A percentile compares a stretch with the other conserved stretches of the same genome.
Conservation (phyloP, 2,329 filamentous ascomycete species). For the Ciborinia camelliae region DNA sequence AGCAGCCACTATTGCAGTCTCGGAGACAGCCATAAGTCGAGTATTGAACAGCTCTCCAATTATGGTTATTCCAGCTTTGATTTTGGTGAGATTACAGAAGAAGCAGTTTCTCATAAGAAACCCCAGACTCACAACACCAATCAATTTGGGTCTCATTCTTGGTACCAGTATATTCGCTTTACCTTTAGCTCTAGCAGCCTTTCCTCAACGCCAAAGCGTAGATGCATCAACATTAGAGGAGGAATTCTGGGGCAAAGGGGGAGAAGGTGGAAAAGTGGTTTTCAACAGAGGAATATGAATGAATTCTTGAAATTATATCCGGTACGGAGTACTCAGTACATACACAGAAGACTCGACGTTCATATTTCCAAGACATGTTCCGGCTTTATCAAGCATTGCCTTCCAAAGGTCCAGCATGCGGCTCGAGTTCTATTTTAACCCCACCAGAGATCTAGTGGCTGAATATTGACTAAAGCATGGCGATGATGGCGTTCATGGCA, state of each 20-base stretch:
- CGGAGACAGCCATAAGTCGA: slow-evolving; percentile 85
- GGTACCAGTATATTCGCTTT: slow-evolving; percentile 83
- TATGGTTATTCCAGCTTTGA: slow-evolving; percentile 90
- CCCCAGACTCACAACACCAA: slow-evolving; percentile 71
- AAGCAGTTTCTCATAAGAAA: slow-evolving; percentile 75
- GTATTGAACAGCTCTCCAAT: slow-evolving; percentile 94
- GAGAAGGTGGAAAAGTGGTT: slow-evolving; percentile 78
- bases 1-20: slow-evolving; percentile 84
- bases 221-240: slow-evolving; percentile 72
- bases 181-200: slow-evolving; percentile 84
- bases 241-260: slow-evolving; percentile 80
- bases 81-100: slow-evolving; percentile 80
- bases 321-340: no score
- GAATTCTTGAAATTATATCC: neutral
- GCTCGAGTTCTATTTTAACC: slow-evolving; percentile 6
- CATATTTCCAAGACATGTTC: slow-evolving; percentile 4
- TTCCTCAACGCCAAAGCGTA: slow-evolving; percentile 86
- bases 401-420: slow-evolving; percentile 1
- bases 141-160: slow-evolving; percentile 86
- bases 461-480: neutral
- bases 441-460: neutral
- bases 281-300: slow-evolving; percentile 90
- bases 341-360: neutral
- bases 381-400: neutral
- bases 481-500: neutral